Evolutionary conservation across 192 early-diverging fungal genomes (phyloP), one percentile per base, ranked within the genome.

Genomic region (Entomortierella lignicola): DNA sequence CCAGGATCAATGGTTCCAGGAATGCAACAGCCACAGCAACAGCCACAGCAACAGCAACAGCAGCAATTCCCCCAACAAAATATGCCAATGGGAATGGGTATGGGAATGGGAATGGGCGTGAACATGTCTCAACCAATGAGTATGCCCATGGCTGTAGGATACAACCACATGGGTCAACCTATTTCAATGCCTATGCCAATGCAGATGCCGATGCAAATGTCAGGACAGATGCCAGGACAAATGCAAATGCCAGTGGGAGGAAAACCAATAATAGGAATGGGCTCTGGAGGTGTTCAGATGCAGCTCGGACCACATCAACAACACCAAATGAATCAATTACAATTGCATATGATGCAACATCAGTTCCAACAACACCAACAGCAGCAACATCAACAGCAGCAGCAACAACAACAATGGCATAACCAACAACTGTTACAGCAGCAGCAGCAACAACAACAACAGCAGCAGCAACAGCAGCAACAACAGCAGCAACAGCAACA

Each of bases 231-330:
- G 58, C 52, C 43, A 21, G 47, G 48, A 31, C 43, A 26, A 15
- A 32, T 61, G 60, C 69, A 68, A 43, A 17, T 59, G 56, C 53
- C 58, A 4, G 39, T 66, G 42, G 25, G 63, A 2, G 72, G 72
- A 13, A 74, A 66, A 37, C 64, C 66, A 55, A 61, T 74, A 52
- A 31, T 74, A 29, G 72, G 72, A 15, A 48, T 63, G 7, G 37
- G 37, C 7, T n/a, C 25, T 1, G 42, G 56, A 18, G 72, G 72
- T 4, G 64, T 74, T 26, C 72, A 63, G 17, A 74, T 74, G 48
- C 72, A 74, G 27, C 37, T 77, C 6, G 73, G 73, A 34, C 55
- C 66, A 8, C 73, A 77, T 31, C 73, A 77, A 15, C 73, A 77
- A 23, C 66, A 69, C 41, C 66, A 69, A n/a, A 48, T 69, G 57